Base-by-base conservation (phyloP, 176 grass and related monocot genomes). In the Triticum timopheevii region DNA sequence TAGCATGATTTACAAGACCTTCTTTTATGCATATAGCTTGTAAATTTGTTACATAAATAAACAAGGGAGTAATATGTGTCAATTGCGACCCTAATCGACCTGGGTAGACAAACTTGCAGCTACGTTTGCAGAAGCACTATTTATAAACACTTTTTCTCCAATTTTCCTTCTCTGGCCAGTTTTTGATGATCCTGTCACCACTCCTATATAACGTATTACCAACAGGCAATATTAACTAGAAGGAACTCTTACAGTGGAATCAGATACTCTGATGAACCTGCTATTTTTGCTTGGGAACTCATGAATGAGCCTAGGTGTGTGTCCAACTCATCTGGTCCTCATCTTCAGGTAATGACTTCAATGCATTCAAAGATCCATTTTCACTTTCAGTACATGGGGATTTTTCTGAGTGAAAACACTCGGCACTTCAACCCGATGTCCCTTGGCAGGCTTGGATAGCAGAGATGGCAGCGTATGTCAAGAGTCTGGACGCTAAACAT, bases 231-330 rank as follows among this genome's bases (percentile, higher is more conserved):
- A 80, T 71, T 98, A 65, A 94, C 86, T 44, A 94, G 96, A 87
- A 95, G 88, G 82, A 98, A 98, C 42, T 89, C 88, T 82, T 95
- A 95, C 31, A 98, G 93, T 88, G 93, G 96, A 88, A 83, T 98
- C 74, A 94, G 34, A 82, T 98, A 98, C 59, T 86, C 40, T 77
- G 92, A 98, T 94, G 93, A 98, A 65, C 93, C 93, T 69, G 93
- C 96, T 31, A 95, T 98, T 88, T 98, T 98, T 98, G 90, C 93
- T 31, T 98, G 96, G 96, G 96, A 98, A 79, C 91, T 98, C 45
- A 95, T 98, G 70, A 98, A 95, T 92, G 96, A 98, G 67, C 93
- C 96, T 87, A 87, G 96, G 71, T 98, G 96, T 86, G 69, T 89
- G 27, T 94, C 90, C 27, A 94, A 92, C 67, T 90, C 93, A 83